phyloP scores from a whole-genome alignment of 306 rosid species.

The Potentilla sterilis region DNA sequence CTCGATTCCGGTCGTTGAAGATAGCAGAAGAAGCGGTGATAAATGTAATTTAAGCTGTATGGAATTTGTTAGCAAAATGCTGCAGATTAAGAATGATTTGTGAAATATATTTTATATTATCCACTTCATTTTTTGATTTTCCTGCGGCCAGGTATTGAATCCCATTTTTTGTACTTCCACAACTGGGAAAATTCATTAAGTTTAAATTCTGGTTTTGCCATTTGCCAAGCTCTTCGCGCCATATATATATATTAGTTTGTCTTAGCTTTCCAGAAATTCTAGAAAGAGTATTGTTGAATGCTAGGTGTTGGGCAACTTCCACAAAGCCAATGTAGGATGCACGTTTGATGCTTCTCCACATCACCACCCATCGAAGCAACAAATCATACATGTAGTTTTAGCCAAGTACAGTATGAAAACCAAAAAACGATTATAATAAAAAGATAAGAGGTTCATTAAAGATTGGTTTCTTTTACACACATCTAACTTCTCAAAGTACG shows the following conservation, averaged over 20 bases:
- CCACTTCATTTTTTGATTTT: background rate
- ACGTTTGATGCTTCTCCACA: no score
- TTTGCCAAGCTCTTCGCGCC: background rate
- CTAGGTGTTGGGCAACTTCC: background rate
- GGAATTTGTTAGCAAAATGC: slow-evolving; percentile 56
- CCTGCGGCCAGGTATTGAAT: slow-evolving; percentile 28
- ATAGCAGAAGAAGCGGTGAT: slow-evolving; percentile 48
- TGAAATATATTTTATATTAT: slow-evolving; percentile 45
- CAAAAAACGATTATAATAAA: no score
- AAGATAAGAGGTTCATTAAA: no score
- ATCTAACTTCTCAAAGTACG: no score
- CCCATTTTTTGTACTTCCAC: background rate
- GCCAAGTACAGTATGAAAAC: no score
- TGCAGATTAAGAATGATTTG: slow-evolving; percentile 55
- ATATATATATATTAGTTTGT: no score
- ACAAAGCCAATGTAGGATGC: background rate
- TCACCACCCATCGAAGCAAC: no score
- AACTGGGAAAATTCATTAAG: background rate
- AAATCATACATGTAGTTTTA: no score
- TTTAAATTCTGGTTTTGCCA: background rate
- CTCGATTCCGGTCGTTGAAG: slow-evolving; percentile 41
- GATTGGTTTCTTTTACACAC: no score
- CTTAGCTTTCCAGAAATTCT: background rate
- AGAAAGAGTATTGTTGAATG: no score
- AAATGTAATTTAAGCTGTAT: slow-evolving; percentile 55